Conservation (phyloP, 768 basidiomycete species). For the Galerina marginata region DNA sequence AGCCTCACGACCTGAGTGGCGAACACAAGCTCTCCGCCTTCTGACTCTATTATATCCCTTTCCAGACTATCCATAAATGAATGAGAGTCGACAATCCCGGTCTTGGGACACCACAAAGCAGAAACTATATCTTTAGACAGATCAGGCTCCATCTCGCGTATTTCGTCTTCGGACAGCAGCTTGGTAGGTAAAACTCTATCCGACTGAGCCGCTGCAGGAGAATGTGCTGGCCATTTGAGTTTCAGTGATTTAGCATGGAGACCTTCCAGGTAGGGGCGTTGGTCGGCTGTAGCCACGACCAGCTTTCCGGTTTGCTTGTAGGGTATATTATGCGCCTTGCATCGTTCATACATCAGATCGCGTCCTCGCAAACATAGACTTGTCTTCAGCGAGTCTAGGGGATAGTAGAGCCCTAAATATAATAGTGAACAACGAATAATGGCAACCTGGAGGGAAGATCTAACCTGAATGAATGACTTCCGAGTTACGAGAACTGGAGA, state of each 20-base stretch:
- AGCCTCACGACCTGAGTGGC: conserved; percentile 86
- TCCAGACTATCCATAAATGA: conserved; percentile 83
- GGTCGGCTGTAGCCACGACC: conserved; percentile 76
- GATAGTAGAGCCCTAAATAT: conserved; percentile 81
- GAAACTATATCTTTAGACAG: conserved; percentile 71
- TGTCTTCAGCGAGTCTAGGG: conserved; percentile 82
- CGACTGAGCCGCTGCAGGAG: conserved; percentile 27
- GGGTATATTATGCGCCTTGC: conserved; percentile 65
- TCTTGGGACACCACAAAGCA: conserved; percentile 84
- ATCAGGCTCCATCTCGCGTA: conserved; percentile 80
- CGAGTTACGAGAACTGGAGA: conserved; percentile 83
- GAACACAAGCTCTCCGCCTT: conserved; percentile 71
- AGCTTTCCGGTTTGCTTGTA: conserved; percentile 85
- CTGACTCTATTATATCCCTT: conserved; percentile 76
- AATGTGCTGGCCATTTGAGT: conserved; percentile 57
- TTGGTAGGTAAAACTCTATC: conserved; percentile 60
- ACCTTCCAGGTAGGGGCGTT: conserved; percentile 70
- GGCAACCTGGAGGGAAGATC: background rate
- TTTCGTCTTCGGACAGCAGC: conserved; percentile 71
- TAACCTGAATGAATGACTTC: conserved; percentile 93
- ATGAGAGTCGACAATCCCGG: conserved; percentile 92
- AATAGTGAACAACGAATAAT: background rate
- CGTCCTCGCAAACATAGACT: conserved; percentile 86
- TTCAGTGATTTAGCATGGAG: conserved; percentile 67
- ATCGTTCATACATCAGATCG: conserved; percentile 81